Evolutionary conservation across 805 yeast species (phyloP).

Genomic region (Sungouiella blattae): DNA sequence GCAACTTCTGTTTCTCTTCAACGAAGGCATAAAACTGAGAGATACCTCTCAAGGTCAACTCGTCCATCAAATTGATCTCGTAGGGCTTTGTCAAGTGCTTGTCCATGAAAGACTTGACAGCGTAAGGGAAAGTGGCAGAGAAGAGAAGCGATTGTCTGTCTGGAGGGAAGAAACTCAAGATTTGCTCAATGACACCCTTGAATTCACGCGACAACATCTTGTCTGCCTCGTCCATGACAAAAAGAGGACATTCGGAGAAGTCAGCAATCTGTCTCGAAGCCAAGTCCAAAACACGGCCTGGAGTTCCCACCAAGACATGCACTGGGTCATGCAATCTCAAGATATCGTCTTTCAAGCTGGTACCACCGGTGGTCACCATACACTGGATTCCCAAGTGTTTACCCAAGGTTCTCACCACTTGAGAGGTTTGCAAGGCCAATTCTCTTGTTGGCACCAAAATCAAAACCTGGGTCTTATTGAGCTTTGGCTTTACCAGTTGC

Average conservation of each 20-base stretch:
- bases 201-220: constrained; percentile 92
- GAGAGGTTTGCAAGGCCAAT: constrained; percentile 95
- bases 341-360: constrained; percentile 89
- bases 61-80: constrained; percentile 97
- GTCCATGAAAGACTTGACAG: constrained; percentile 91
- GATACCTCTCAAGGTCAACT: constrained; percentile 91
- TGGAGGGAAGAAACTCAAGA: constrained; percentile 72
- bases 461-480: constrained; percentile 83
- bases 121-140: constrained; percentile 94
- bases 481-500: constrained; percentile 82
- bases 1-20: constrained; percentile 93
- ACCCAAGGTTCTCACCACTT: constrained; percentile 93
- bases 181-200: constrained; percentile 80
- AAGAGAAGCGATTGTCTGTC: constrained; percentile 75
- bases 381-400: constrained; percentile 88
- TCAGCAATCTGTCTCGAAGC: constrained; percentile 88
- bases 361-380: constrained; percentile 99
- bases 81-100: constrained; percentile 86
- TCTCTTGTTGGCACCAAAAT: constrained; percentile 97
- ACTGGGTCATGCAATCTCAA: constrained; percentile 89
- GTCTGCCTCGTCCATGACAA: constrained; percentile 98
- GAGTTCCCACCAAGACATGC: constrained; percentile 94
- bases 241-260: constrained; percentile 77
- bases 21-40: constrained; percentile 98
- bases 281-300: constrained; percentile 93